Conservation (phyloP, 2,329 filamentous ascomycete genomes). For the Daldinia eschscholtzii region DNA sequence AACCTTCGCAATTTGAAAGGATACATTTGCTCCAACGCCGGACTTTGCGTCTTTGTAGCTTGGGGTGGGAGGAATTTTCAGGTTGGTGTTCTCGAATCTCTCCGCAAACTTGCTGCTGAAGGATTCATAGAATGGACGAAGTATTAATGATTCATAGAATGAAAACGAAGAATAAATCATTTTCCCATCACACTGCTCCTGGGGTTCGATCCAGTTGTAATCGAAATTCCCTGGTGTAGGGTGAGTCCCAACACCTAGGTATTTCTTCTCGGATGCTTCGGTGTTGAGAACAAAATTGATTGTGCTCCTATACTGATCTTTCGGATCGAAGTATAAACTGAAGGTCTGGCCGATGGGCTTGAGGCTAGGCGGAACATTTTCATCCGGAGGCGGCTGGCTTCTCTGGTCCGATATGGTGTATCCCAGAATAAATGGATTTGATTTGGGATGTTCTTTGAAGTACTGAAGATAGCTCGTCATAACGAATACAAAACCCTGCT, state of each 20-base stretch:
- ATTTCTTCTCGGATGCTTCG: background rate
- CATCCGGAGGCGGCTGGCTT: background rate
- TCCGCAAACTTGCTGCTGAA: background rate
- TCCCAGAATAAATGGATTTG: background rate
- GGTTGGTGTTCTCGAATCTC: background rate
- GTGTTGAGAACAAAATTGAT: background rate
- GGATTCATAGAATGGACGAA: background rate
- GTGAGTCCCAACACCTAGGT: background rate
- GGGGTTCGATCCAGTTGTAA: constrained; percentile 1
- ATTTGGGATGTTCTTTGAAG: background rate
- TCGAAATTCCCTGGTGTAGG: constrained; percentile 1
- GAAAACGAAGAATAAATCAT: constrained; percentile 1
- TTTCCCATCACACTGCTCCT: background rate
- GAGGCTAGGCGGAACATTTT: background rate
- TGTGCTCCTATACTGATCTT: background rate
- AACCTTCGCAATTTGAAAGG: background rate
- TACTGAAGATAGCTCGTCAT: background rate
- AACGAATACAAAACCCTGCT: background rate
- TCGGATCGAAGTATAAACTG: background rate
- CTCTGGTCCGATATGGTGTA: background rate
- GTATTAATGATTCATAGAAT: background rate
- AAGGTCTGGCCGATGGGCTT: background rate
- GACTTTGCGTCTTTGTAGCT: background rate
- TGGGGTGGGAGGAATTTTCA: background rate
- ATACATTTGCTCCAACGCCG: background rate